A percentile compares a stretch with the other conserved stretches of the same genome.
Conservation (phyloP, 1,284 basidiomycete species). For the Naganishia cerealis region DNA sequence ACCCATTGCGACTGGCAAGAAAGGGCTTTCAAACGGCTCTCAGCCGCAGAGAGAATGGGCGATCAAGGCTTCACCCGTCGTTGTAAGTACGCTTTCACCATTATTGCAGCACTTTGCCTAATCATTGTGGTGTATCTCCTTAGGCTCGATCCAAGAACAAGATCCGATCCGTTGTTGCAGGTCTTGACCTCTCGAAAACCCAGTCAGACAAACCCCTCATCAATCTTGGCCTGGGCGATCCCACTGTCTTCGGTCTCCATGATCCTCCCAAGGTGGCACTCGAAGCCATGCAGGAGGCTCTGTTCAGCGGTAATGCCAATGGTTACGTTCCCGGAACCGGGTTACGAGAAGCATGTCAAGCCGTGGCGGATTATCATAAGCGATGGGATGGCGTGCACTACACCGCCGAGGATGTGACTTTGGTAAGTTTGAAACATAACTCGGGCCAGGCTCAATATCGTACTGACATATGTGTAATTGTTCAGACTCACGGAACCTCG, state of each 20-base stretch:
- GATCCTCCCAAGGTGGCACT: conserved; percentile 45
- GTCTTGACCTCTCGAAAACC: conserved; percentile 38
- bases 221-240: conserved; percentile 54
- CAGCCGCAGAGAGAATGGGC: conserved; percentile 37
- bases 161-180: conserved; percentile 44
- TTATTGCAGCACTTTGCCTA: background rate
- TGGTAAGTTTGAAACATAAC: conserved; percentile 38
- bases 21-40: background rate
- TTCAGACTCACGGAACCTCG: conserved; percentile 47
- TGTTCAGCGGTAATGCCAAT: conserved; percentile 41
- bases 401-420: conserved; percentile 39
- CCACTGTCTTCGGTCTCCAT: conserved; percentile 49
- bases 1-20: conserved; percentile 3
- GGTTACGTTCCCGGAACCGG: conserved; percentile 50
- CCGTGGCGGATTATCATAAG: conserved; percentile 50
- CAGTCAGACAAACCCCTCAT: conserved; percentile 46
- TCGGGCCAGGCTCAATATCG: background rate
- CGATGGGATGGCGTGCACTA: conserved; percentile 47
- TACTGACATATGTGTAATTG: background rate
- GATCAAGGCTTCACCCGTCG: conserved; percentile 42
- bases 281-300: conserved; percentile 42
- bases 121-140: background rate
- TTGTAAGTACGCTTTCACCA: conserved; percentile 36
- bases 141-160: conserved; percentile 44
- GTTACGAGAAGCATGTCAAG: conserved; percentile 44